Evolutionary conservation across 2,329 filamentous ascomycete genomes (phyloP), one percentile per base, ranked within the genome.

Genomic region (Cytospora mali): DNA sequence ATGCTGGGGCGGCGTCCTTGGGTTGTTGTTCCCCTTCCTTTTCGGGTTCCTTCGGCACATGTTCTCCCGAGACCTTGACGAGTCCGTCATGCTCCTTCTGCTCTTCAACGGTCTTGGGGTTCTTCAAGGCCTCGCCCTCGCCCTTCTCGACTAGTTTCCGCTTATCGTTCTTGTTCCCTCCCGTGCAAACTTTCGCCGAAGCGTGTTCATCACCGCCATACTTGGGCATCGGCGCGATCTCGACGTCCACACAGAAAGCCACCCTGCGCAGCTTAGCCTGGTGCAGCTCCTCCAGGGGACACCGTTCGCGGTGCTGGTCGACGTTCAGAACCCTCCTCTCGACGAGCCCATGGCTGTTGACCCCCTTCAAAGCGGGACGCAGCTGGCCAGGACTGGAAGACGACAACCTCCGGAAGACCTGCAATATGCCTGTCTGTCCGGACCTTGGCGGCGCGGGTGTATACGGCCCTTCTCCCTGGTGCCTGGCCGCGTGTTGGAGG

Each of bases 231-330:
- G 93, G 92, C 3, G 94, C 94, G 71, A 99, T 96, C 75, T 99
- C 95, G 5, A 99, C 93, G 71, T 99, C 95, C 3, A 99, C 95
- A 69, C 92, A 97, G 72, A 99, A 99, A 0, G 94, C 91, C 0
- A 99, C 95, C 58, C 93, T 87, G 59, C 92, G 86, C 64, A 99
- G 76, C 73, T 95, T 97, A 55, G 86, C 85, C 70, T 89, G 86
- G 68, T 93, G 88, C 53, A 99, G 80, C 68, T 96, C 93, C 5
- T 85, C 80, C 31, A 98, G 86, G 27, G 86, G 83, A 73, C 92
- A 96, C 67, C 95, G 82, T 71, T 94, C 88, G 49, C 95, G 86
- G 68, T 89, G 84, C 10, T 80, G 86, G 72, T 98, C 92, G 51
- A 97, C 82, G 71, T 99, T 99, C 78, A 98, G 79, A 9, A 97